Base-by-base conservation (phyloP, 805 yeast species). In the Nakazawaea sp. region DNA sequence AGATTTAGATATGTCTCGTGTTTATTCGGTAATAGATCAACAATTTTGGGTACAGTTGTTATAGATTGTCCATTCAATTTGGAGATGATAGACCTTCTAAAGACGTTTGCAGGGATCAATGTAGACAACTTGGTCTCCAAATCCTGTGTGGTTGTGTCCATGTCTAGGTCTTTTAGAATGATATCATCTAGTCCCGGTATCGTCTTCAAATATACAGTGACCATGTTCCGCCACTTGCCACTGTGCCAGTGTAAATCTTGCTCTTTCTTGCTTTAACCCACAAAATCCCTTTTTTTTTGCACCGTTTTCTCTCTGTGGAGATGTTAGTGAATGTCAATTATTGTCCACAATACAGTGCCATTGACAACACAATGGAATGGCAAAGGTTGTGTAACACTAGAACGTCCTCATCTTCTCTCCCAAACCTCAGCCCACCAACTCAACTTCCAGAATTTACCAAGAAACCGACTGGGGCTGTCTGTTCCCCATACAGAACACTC, bases 61-160 rank as follows among this genome's bases (percentile, higher is more conserved):
- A 36, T 36, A 4, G 40, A 30, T 31, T 30, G 40, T 4, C 40
- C 40, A 20, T 36, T 26, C 28, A 36, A 20, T 20, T 30, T 30
- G 10, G 40, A 6, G 11, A 36, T 36, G 11, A 36, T 26, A 10
- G 26, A 26, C 16, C 32, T 25, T 12, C 20, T 25, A 1, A 24
- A 18, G 7, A 36, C 31, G 18, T 8, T 11, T 12, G 18, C 18
- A 3, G 40, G 40, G 8, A 36, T 12, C 15, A 19, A 19, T 2
- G 16, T 8, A 4, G n/a, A 4, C 9, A 36, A 17, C 9, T 11
- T 19, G 9, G 18, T 16, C 11, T 36, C 32, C 16, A 36, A 21
- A 12, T 4, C n/a, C 15, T 36, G 31, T 10, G 40, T 36, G n/a
- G 40, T 10, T 10, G 29, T 24, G 5, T 19, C 10, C 12, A 10